Conservation (phyloP, 208 protist genomes). For the Zelonia costaricensis region DNA sequence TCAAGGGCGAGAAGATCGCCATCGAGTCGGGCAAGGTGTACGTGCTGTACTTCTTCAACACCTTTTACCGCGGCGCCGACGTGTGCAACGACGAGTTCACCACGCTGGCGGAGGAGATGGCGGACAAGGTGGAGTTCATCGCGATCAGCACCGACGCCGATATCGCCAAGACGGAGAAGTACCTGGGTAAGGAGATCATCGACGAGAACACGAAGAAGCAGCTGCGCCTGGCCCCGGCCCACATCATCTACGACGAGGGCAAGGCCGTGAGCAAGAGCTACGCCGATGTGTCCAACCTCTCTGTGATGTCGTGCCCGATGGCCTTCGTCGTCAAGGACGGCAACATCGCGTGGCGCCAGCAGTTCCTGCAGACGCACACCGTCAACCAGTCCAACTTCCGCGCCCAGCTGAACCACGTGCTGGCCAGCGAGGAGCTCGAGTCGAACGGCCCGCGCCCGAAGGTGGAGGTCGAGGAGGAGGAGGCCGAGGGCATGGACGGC, state of each 20-base stretch:
- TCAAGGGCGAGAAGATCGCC: constrained; percentile 73
- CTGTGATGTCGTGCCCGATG: constrained; percentile 91
- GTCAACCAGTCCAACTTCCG: constrained; percentile 91
- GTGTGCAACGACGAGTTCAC: constrained; percentile 91
- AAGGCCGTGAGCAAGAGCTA: constrained; percentile 85
- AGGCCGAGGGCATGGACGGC: constrained; percentile 85
- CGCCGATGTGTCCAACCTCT: constrained; percentile 67
- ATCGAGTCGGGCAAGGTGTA: constrained; percentile 68
- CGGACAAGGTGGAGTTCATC: constrained; percentile 75
- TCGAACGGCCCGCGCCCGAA: constrained; percentile 82
- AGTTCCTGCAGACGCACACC: constrained; percentile 89
- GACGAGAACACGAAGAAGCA: constrained; percentile 92
- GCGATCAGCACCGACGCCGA: constrained; percentile 91
- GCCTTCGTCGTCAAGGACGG: constrained; percentile 85
- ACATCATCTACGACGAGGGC: constrained; percentile 86
- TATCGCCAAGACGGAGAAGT: constrained; percentile 90
- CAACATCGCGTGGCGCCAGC: constrained; percentile 90
- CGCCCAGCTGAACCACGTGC: constrained; percentile 80
- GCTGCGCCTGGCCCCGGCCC: constrained; percentile 65
- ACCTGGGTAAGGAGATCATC: constrained; percentile 84
- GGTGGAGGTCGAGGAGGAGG: constrained; percentile 88
- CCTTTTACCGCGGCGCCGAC: constrained; percentile 90
- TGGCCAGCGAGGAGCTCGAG: constrained; percentile 80
- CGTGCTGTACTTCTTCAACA: constrained; percentile 93
- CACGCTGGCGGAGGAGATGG: constrained; percentile 73